Conservation (phyloP, 495 filamentous ascomycete species). For the Penicillium desertorum region DNA sequence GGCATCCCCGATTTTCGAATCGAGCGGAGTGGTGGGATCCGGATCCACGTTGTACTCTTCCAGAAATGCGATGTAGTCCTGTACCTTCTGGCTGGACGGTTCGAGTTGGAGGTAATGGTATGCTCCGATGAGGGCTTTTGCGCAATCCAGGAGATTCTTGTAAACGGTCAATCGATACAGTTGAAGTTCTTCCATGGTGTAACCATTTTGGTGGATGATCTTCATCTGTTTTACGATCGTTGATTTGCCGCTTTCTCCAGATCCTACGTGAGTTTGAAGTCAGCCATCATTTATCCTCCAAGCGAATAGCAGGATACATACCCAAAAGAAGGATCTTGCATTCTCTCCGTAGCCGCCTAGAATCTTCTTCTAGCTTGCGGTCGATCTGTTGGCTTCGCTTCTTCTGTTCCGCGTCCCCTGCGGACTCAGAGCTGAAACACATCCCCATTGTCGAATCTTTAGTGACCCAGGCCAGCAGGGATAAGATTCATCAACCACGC, state of each 20-base stretch:
- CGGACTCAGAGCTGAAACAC: slow-evolving; percentile 77
- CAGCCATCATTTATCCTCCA: slow-evolving; percentile 5
- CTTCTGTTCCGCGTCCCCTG: slow-evolving; percentile 84
- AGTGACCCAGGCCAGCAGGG: slow-evolving; percentile 28
- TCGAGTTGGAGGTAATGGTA: slow-evolving; percentile 86
- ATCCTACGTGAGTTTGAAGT: slow-evolving; percentile 56
- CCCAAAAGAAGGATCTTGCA: slow-evolving; percentile 97
- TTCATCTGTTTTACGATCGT: slow-evolving; percentile 99
- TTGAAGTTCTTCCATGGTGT: slow-evolving; percentile 84
- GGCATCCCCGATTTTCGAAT: slow-evolving; percentile 75
- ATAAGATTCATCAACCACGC: slow-evolving; percentile 27
- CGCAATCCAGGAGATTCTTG: slow-evolving; percentile 96
- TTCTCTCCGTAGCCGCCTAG: slow-evolving; percentile 84
- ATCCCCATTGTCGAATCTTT: slow-evolving; percentile 65
- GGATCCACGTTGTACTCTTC: slow-evolving; percentile 86
- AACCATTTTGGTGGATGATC: slow-evolving; percentile 98
- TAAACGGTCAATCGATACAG: slow-evolving; percentile 94
- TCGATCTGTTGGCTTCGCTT: slow-evolving; percentile 94
- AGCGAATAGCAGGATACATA: slow-evolving; percentile 44
- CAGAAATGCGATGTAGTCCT: slow-evolving; percentile 74
- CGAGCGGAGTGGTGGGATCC: slow-evolving; percentile 78
- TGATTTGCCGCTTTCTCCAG: slow-evolving; percentile 97
- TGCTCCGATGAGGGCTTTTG: slow-evolving; percentile 83
- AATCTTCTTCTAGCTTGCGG: slow-evolving; percentile 87
- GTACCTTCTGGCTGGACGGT: slow-evolving; percentile 66